Conservation (phyloP, 2,329 filamentous ascomycete genomes). For the Leptosphaerulina australis region DNA sequence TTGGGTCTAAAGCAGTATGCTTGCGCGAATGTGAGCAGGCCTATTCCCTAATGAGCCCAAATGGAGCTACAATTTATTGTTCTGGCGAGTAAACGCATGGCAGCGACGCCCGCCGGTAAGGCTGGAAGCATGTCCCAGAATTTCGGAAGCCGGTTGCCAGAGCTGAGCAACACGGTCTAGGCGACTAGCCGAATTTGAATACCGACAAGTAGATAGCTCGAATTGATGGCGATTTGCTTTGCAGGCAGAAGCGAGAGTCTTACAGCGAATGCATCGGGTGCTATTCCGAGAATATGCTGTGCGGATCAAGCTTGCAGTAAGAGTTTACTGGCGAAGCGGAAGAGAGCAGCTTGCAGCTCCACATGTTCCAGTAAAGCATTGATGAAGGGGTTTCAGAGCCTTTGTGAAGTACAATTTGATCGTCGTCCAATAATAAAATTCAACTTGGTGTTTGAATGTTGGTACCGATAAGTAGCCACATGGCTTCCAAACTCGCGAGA, state of each 20-base stretch:
- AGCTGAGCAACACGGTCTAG: slow-evolving; percentile 5
- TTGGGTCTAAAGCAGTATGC: background rate
- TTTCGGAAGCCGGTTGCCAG: background rate
- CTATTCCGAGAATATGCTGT: background rate
- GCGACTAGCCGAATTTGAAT: background rate
- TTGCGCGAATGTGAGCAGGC: background rate
- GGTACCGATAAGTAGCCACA: background rate
- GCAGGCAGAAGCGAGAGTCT: background rate
- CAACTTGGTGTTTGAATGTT: background rate
- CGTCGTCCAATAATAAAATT: background rate
- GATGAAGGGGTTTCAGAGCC: background rate
- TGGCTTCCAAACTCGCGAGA: background rate
- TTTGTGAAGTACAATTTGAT: background rate
- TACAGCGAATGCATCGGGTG: background rate
- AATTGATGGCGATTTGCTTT: background rate
- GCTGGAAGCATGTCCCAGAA: background rate
- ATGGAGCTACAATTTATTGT: no score
- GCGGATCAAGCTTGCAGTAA: background rate
- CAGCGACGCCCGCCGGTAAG: background rate
- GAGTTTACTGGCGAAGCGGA: background rate
- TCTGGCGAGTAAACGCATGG: slow-evolving; percentile 1
- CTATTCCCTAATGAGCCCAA: background rate
- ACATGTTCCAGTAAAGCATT: background rate
- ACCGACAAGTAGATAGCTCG: background rate
- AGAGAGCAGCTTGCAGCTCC: background rate